Evolutionary conservation across 2,329 filamentous ascomycete species (phyloP), one percentile per base, ranked within the genome.

Genomic region (Neopestalotiopsis rosae): DNA sequence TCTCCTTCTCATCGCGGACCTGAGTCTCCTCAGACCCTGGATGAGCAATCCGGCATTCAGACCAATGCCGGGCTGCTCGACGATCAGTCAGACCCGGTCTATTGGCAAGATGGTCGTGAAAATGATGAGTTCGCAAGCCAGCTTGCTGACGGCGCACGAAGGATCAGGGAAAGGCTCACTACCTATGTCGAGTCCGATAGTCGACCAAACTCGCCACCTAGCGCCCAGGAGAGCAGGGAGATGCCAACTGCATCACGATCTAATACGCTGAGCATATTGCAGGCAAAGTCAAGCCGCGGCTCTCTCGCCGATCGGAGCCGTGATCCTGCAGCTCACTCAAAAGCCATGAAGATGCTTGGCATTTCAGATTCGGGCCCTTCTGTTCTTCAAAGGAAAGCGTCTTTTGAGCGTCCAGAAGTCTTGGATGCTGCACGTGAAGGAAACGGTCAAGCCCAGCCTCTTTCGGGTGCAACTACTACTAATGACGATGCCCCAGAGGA

Each of bases 91-190:
- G 24, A 59, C 17, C 30, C 57, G 3, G n/a, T 17, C 12, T 9
- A 59, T 30, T 49, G 49, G 42, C 62, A 61, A 52, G n/a, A 69
- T 38, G 17, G 67, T 61, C 2, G 70, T 72, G 63, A 71, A 68
- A 17, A 85, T 87, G 89, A 93, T 66, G 92, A 93, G 34, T 94
- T 95, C 75, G 90, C 91, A 20, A 89, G 86, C 66, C 91, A 94
- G 74, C 85, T 95, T 52, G 92, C 91, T 2, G 88, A 90, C 71
- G 89, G 92, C 17, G 89, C 92, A 67, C 88, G 88, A 38, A 88
- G 91, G 1, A 91, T 95, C 7, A 90, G 93, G 65, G 92, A 95
- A 78, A 91, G 89, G 72, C 82, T 95, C 59, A 92, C 89, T 7
- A 91, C 88, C 0, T 91, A 90, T 71, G 89, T 89, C 0, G 91